Evolutionary conservation across 2,329 filamentous ascomycete genomes (phyloP).

Genomic region (Alternaria atra): DNA sequence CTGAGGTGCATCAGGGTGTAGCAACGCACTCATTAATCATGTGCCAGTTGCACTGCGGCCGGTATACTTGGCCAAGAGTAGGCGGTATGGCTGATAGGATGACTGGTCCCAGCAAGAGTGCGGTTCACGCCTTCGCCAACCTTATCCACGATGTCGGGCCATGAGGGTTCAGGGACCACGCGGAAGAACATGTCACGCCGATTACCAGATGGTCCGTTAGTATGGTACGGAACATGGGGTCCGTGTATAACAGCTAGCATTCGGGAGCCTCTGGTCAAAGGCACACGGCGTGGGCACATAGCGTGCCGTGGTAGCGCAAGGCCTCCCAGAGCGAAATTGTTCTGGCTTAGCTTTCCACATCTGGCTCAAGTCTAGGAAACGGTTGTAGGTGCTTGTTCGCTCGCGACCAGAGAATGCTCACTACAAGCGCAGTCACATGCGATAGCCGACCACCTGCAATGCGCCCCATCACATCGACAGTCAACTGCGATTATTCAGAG

Average conservation of each 20-base stretch:
- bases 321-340: slow-evolving; percentile 18
- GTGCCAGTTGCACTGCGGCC: slow-evolving; percentile 30
- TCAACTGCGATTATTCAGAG: slow-evolving; percentile 17
- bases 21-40: slow-evolving; percentile 41
- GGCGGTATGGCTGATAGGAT: slow-evolving; percentile 16
- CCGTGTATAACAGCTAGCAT: slow-evolving; percentile 37
- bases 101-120: slow-evolving; percentile 27
- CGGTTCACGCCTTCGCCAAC: slow-evolving; percentile 42
- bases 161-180: slow-evolving; percentile 43
- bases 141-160: slow-evolving; percentile 48
- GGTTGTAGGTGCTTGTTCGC: slow-evolving; percentile 8
- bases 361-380: slow-evolving; percentile 13
- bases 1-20: slow-evolving; percentile 28
- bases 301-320: slow-evolving; percentile 6
- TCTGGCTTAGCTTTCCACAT: slow-evolving; percentile 12
- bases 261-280: slow-evolving; percentile 23
- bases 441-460: slow-evolving; percentile 8
- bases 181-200: slow-evolving; percentile 26
- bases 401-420: slow-evolving; percentile 14
- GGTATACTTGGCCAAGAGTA: slow-evolving; percentile 16
- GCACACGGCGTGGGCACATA: slow-evolving; percentile 12
- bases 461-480: slow-evolving; percentile 5
- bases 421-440: slow-evolving; percentile 9
- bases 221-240: slow-evolving; percentile 34
- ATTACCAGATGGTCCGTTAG: slow-evolving; percentile 25